Percentiles rank a stretch among this genome's conserved stretches.
phyloP scores from a whole-genome alignment of 768 basidiomycete species.

The Lepiota brunneoincarnata region DNA sequence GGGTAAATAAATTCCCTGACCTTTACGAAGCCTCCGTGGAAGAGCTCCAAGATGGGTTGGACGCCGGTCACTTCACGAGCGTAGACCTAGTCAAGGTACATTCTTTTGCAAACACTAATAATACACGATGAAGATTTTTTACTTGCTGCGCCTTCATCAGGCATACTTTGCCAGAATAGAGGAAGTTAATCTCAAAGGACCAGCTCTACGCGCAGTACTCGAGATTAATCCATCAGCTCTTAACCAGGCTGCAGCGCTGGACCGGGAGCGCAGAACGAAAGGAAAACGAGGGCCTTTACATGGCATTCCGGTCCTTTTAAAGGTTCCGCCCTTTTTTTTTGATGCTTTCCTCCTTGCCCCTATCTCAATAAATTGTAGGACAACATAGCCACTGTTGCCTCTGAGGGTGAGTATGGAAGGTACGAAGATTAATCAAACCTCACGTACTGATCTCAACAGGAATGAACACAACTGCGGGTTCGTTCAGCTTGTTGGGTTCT shows the following conservation, averaged over 20 bases:
- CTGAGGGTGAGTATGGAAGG: conserved; percentile 31
- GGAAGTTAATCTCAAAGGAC: conserved; percentile 64
- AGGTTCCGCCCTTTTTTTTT: conserved; percentile 26
- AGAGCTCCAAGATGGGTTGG: conserved; percentile 52
- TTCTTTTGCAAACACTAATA: not conserved
- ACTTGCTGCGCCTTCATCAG: conserved; percentile 25
- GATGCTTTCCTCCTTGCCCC: not conserved
- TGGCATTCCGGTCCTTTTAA: conserved; percentile 52
- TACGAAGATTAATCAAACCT: not conserved
- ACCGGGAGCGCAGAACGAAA: conserved; percentile 36
- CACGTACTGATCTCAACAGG: conserved; percentile 23
- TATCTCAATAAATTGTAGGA: conserved; percentile 26
- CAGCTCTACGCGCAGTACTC: conserved; percentile 53
- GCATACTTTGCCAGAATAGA: conserved; percentile 67
- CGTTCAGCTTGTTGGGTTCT: conserved; percentile 38
- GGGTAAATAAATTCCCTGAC: conserved; percentile 37
- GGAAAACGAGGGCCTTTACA: conserved; percentile 49
- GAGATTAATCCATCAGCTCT: conserved; percentile 57
- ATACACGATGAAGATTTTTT: not conserved
- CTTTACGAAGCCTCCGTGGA: conserved; percentile 58
- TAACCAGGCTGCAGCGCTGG: conserved; percentile 46
- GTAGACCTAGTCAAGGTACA: conserved; percentile 60
- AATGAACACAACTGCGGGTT: conserved; percentile 46
- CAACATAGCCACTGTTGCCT: conserved; percentile 44
- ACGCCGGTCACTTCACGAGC: conserved; percentile 50